Conservation (phyloP, 805 yeast species). For the Saturnispora besseyi region DNA sequence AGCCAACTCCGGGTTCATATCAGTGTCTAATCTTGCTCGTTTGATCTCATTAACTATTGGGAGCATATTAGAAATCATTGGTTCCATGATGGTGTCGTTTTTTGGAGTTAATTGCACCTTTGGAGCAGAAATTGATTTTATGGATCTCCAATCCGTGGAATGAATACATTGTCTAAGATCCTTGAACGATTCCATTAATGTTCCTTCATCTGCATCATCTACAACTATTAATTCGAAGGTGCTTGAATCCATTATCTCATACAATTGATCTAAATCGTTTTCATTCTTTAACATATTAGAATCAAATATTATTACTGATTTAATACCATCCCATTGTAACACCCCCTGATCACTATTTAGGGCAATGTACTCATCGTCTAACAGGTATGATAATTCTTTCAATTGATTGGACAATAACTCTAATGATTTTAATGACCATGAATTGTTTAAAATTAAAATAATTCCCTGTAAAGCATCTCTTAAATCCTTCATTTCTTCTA, state of each 20-base stretch:
- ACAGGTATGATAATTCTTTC: background rate
- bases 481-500: conserved; percentile 34
- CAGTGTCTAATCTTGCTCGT: background rate
- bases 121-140: background rate
- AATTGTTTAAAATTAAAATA: background rate
- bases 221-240: background rate
- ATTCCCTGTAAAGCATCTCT: conserved; percentile 32
- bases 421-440: background rate
- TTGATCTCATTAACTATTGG: background rate
- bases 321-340: conserved; percentile 7
- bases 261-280: background rate
- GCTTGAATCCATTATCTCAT: background rate
- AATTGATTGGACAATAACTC: background rate
- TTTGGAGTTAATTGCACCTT: background rate
- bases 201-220: background rate
- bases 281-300: background rate
- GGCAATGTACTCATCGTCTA: conserved; percentile 4
- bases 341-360: background rate
- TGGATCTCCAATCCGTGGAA: background rate
- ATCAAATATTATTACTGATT: background rate
- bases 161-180: background rate
- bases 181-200: background rate
- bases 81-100: background rate
- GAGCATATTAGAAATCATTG: background rate
- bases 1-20: background rate